Evolutionary conservation across 202 grass and related monocot genomes (phyloP), one percentile per base, ranked within the genome.

Genomic region (Brachypodium distachyon): DNA sequence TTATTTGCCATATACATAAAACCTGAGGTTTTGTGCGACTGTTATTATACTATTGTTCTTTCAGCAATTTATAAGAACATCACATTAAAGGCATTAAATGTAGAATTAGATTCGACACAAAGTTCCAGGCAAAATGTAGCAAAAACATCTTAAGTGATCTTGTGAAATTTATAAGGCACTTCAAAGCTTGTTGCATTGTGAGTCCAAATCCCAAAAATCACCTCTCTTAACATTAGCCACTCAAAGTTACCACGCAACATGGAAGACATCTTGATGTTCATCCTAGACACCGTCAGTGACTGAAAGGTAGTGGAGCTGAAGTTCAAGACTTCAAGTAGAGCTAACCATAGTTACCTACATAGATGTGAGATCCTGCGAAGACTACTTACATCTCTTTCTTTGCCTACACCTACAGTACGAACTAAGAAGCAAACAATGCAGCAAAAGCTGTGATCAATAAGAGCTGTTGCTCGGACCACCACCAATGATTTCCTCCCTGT

Each of bases 401-500:
- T 79, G 7, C 61, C 62, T 88, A 80, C 44, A 65, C 51, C 64
- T 60, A 66, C 9, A 37, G 0, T 5, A 40, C 34, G 14, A 40
- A 5, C 26, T 18, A 13, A 37, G 65, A 69, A 37, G 26, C 4
- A 7, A 77, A 12, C 22, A 66, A 34, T 0, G 36, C 44, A 77
- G 51, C 28, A 3, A 12, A 77, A 57, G 26, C 65, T 12, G 43
- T 55, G 38, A 71, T 92, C 79, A 92, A 82, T 86, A 90, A 27
- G 87, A 84, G 66, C 67, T 71, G 47, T 47, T 56, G 55, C 22
- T 69, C 27, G 61, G 61, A 13, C 81, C 80, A 51, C 53, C 78
- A 44, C 82, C 84, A 33, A 94, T 80, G 79, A 97, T 87, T 72
- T 97, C 94, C 9, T 97, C 71, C 78, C 91, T 83, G 72, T 94